Evolutionary conservation across 2,329 filamentous ascomycete genomes (phyloP).

Genomic region (Aspergillus sp.): DNA sequence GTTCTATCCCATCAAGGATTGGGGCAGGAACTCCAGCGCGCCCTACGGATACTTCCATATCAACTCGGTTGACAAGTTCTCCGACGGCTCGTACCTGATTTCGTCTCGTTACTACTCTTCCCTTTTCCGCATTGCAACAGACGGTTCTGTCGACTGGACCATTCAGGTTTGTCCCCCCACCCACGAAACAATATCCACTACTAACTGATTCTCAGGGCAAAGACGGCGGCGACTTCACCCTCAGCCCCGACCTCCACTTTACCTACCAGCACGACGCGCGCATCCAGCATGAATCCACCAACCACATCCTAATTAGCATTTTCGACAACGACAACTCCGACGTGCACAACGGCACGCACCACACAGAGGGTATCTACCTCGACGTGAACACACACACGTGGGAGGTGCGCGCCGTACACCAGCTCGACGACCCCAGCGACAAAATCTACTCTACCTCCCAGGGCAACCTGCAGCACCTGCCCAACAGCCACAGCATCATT

Average conservation of each 20-base stretch:
- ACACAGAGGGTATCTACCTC: slow-evolving; percentile 22
- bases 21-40: not conserved
- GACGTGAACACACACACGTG: slow-evolving; percentile 12
- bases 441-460: slow-evolving; percentile 19
- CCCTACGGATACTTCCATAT: slow-evolving; percentile 5
- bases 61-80: not conserved
- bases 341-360: slow-evolving; percentile 6
- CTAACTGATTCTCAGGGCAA: not conserved
- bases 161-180: slow-evolving; percentile 24
- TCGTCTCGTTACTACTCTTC: slow-evolving; percentile 2
- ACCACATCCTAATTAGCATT: slow-evolving; percentile 25
- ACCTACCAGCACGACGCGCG: slow-evolving; percentile 33
- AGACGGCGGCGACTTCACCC: slow-evolving; percentile 18
- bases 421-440: slow-evolving; percentile 19
- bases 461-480: slow-evolving; percentile 22
- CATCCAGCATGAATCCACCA: slow-evolving; percentile 29
- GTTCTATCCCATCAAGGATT: not conserved
- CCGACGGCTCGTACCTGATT: not conserved
- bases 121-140: slow-evolving; percentile 8
- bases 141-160: slow-evolving; percentile 17
- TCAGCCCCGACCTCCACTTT: slow-evolving; percentile 14
- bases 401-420: not conserved
- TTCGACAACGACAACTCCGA: slow-evolving; percentile 28
- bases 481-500: slow-evolving; percentile 22
- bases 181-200: slow-evolving; percentile 8